Conservation (phyloP, 2,329 filamentous ascomycete species). For the Cytospora piceae region DNA sequence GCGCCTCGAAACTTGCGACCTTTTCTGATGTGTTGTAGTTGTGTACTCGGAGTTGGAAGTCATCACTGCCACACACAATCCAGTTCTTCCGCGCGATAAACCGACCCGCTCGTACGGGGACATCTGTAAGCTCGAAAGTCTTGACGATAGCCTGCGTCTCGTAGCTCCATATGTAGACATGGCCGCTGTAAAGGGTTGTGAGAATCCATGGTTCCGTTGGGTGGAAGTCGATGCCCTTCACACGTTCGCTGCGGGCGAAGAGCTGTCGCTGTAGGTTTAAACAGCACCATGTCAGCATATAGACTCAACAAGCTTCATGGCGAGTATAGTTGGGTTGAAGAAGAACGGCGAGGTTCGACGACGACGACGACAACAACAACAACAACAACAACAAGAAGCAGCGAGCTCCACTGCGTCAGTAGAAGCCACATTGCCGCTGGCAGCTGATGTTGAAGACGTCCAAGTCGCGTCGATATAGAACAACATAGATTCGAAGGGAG, state of each 20-base stretch:
- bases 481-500: neutral
- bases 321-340: neutral
- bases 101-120: slow-evolving; percentile 92
- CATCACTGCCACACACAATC: slow-evolving; percentile 94
- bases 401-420: neutral
- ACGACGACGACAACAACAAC: neutral
- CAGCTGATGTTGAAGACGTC: neutral
- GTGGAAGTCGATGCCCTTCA: slow-evolving; percentile 97
- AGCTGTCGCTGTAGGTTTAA: slow-evolving; percentile 68
- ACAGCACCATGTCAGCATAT: slow-evolving; percentile 40
- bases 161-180: slow-evolving; percentile 99
- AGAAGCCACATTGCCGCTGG: neutral
- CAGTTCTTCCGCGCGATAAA: slow-evolving; percentile 99
- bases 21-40: slow-evolving; percentile 99
- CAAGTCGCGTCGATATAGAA: neutral
- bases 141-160: slow-evolving; percentile 97
- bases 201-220: slow-evolving; percentile 65
- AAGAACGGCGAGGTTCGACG: neutral
- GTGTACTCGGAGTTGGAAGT: slow-evolving; percentile 87
- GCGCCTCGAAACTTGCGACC: slow-evolving; percentile 94
- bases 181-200: slow-evolving; percentile 58
- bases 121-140: slow-evolving; percentile 98
- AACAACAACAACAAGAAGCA: neutral
- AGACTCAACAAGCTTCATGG: neutral
- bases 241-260: slow-evolving; percentile 89